Conservation (phyloP, 495 filamentous ascomycete genomes). For the Aspergillus funiculosus region DNA sequence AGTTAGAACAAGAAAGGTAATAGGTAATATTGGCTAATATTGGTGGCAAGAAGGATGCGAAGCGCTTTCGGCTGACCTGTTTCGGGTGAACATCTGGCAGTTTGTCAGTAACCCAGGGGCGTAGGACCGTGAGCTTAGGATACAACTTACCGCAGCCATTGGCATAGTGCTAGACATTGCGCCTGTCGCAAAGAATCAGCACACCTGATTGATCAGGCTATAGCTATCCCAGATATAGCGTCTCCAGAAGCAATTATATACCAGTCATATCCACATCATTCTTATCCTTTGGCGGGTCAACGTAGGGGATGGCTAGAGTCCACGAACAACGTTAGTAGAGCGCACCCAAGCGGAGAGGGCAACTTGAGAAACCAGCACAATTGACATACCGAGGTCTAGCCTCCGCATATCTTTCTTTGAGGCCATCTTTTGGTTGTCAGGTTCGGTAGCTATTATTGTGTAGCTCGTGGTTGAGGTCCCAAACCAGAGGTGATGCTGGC, state of each 20-base stretch:
- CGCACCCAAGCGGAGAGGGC: neutral
- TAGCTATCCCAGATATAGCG: neutral
- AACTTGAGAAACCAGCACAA: neutral
- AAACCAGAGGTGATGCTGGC: slow-evolving; percentile 6
- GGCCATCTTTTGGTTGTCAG: slow-evolving; percentile 46
- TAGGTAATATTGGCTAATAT: neutral
- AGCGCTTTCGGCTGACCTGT: slow-evolving; percentile 53
- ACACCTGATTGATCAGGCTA: slow-evolving; percentile 8
- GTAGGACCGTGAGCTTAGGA: neutral
- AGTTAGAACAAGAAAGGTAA: slow-evolving; percentile 1
- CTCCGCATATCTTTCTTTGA: slow-evolving; percentile 83
- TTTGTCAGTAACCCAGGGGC: slow-evolving; percentile 17
- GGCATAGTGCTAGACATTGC: slow-evolving; percentile 79
- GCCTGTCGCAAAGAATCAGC: slow-evolving; percentile 39
- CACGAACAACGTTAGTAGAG: slow-evolving; percentile 17
- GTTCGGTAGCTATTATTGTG: neutral
- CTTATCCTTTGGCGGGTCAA: slow-evolving; percentile 51
- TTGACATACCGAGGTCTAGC: slow-evolving; percentile 68
- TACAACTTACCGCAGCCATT: slow-evolving; percentile 71
- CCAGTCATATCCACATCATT: slow-evolving; percentile 50
- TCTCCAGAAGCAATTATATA: slow-evolving; percentile 24
- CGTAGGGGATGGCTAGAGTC: slow-evolving; percentile 55
- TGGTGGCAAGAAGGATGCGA: too few species aligned
- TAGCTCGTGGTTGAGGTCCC: neutral
- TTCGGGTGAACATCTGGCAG: slow-evolving; percentile 75